These are phyloP conservation scores for Pseudocercospora fijiensis DNA, from an alignment of 2,329 filamentous ascomycete species.

Conservation along the genomic window DNA sequence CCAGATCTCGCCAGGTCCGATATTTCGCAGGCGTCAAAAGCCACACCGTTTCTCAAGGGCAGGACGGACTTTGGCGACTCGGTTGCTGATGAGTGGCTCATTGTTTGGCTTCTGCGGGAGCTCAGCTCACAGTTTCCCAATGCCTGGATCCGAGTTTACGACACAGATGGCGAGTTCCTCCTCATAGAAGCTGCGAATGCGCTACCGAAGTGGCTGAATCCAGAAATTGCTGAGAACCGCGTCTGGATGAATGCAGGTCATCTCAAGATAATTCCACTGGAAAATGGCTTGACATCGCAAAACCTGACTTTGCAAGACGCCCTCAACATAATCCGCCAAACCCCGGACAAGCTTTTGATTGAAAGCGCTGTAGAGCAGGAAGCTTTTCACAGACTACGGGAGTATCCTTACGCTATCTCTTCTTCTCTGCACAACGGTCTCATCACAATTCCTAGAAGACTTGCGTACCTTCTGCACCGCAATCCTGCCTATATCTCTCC, in stretches of 20 bases:
- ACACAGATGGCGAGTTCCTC: slow-evolving; percentile 92
- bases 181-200: slow-evolving; percentile 89
- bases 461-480: slow-evolving; percentile 75
- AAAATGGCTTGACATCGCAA: slow-evolving; percentile 36
- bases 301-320: slow-evolving; percentile 65
- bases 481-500: slow-evolving; percentile 75
- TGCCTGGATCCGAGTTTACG: slow-evolving; percentile 78
- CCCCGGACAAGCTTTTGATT: slow-evolving; percentile 62
- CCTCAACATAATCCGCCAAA: slow-evolving; percentile 57
- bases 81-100: slow-evolving; percentile 95
- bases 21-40: slow-evolving; percentile 2
- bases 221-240: slow-evolving; percentile 81
- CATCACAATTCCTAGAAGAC: slow-evolving; percentile 73
- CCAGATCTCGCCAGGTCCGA: slow-evolving; percentile 19
- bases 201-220: slow-evolving; percentile 85
- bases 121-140: slow-evolving; percentile 70
- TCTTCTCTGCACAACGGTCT: slow-evolving; percentile 74
- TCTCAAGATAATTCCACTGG: slow-evolving; percentile 68
- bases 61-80: slow-evolving; percentile 88
- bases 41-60: slow-evolving; percentile 58
- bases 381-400: slow-evolving; percentile 82
- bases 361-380: slow-evolving; percentile 78
- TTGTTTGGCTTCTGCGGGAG: slow-evolving; percentile 84
- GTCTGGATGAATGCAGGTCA: slow-evolving; percentile 83
- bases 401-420: slow-evolving; percentile 74